Evolutionary conservation across 2,329 filamentous ascomycete genomes (phyloP).

Genomic region (Cytospora mali): DNA sequence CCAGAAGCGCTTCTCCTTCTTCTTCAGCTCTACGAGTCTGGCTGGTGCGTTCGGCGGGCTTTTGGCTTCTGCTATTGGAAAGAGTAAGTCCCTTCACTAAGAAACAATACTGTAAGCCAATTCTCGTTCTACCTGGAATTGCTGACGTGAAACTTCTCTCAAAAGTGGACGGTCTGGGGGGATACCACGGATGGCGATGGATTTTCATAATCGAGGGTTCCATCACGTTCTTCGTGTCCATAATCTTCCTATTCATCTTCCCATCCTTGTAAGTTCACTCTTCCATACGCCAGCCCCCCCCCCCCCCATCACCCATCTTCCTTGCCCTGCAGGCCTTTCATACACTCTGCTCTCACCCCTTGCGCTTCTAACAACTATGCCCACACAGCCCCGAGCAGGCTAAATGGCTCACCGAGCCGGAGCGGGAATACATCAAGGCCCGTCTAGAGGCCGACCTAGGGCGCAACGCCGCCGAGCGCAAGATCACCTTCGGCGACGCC

Average conservation of each 20-base stretch:
- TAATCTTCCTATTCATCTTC: slow-evolving; percentile 69
- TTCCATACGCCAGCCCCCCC: too few relatives aligned
- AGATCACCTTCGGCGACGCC: slow-evolving; percentile 62
- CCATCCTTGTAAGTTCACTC: slow-evolving; percentile 61
- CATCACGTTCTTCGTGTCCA: slow-evolving; percentile 62
- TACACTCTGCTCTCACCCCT: background rate
- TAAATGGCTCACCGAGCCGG: slow-evolving; percentile 72
- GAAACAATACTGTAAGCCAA: background rate
- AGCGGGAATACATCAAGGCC: slow-evolving; percentile 66
- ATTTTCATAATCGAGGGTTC: slow-evolving; percentile 79
- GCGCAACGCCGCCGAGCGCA: slow-evolving; percentile 63
- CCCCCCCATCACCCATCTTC: background rate
- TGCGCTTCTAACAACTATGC: background rate
- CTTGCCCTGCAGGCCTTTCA: background rate
- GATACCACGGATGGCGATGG: slow-evolving; percentile 78
- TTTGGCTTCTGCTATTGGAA: slow-evolving; percentile 83
- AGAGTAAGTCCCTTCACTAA: slow-evolving; percentile 49
- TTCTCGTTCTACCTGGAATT: background rate
- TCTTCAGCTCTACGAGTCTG: slow-evolving; percentile 81
- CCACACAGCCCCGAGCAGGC: slow-evolving; percentile 62
- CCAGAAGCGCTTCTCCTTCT: slow-evolving; percentile 90
- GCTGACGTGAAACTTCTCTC: background rate
- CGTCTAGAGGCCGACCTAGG: slow-evolving; percentile 72
- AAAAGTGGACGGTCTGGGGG: slow-evolving; percentile 65
- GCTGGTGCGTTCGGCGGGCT: slow-evolving; percentile 86